A percentile compares a stretch with the other conserved stretches of the same genome.
phyloP scores from a whole-genome alignment of 1,284 basidiomycete genomes.

The Meira nashicola region DNA sequence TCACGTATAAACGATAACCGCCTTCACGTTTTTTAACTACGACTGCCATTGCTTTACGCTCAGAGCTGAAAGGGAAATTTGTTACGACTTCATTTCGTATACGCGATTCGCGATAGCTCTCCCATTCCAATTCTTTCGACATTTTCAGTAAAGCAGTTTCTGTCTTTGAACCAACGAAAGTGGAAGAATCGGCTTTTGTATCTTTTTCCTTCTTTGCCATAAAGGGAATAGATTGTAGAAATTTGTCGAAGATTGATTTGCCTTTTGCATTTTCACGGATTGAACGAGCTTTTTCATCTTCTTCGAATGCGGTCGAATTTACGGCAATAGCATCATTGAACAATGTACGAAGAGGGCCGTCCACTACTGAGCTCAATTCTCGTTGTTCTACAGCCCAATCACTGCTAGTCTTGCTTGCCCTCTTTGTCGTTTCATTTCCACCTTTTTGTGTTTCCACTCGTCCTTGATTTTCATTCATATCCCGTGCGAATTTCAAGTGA shows the following conservation, averaged over 20 bases:
- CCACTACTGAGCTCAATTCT: conserved; percentile 57
- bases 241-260: background rate
- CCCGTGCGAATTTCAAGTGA: conserved; percentile 83
- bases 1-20: conserved; percentile 70
- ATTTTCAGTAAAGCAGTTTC: conserved; percentile 88
- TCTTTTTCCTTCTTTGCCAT: conserved; percentile 4
- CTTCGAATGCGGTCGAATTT: conserved; percentile 92
- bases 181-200: conserved; percentile 38
- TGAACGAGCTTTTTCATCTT: conserved; percentile 1
- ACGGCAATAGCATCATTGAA: conserved; percentile 83
- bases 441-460: conserved; percentile 57
- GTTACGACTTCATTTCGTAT: conserved; percentile 69
- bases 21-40: conserved; percentile 66
- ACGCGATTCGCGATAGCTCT: conserved; percentile 67
- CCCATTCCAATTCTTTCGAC: conserved; percentile 80
- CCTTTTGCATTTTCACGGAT: conserved; percentile 56
- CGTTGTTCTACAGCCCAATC: conserved; percentile 86
- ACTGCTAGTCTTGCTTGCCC: conserved; percentile 16
- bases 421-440: conserved; percentile 14
- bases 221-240: background rate
- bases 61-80: conserved; percentile 90
- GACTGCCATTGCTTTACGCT: conserved; percentile 93
- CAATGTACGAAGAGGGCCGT: conserved; percentile 63
- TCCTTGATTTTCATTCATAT: conserved; percentile 68
- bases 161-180: conserved; percentile 91